Evolutionary conservation across 352 stramenopile genomes (phyloP).

Genomic region (Phytopythium helicoides): DNA sequence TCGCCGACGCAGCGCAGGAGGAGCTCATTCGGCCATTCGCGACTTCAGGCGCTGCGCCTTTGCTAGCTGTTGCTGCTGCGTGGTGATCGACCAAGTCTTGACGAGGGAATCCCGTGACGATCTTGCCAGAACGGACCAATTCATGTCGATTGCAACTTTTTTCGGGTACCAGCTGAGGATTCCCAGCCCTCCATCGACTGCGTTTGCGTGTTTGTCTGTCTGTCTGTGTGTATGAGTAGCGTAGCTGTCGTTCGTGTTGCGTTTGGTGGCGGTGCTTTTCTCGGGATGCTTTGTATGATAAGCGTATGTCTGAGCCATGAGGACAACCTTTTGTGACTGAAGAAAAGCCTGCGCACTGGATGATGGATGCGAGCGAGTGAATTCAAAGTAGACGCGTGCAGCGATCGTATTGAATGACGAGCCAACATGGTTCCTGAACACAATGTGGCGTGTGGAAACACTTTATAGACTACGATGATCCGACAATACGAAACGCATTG

Average conservation of each 20-base stretch:
- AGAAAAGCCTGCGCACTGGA: constrained; percentile 21
- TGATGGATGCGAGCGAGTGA: neutral
- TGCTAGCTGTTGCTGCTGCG: too few relatives aligned
- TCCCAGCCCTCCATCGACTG: constrained; percentile 13
- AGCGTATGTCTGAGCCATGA: constrained; percentile 88
- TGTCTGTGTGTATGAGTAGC: constrained; percentile 4
- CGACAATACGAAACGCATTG: constrained; percentile 33
- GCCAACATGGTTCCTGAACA: constrained; percentile 51
- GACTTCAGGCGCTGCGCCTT: too few relatives aligned
- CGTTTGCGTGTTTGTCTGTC: constrained; percentile 12
- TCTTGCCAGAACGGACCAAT: constrained; percentile 83
- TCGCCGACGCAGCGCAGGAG: neutral
- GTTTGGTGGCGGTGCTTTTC: constrained; percentile 14
- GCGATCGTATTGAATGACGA: constrained; percentile 68
- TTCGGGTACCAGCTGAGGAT: constrained; percentile 89
- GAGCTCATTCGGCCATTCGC: neutral
- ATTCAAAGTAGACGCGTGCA: neutral
- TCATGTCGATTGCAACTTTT: constrained; percentile 89
- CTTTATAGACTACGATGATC: constrained; percentile 89
- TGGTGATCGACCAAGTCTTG: neutral
- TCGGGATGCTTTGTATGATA: constrained; percentile 73
- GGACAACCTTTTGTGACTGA: constrained; percentile 50
- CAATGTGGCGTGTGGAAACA: constrained; percentile 66
- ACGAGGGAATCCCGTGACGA: constrained; percentile 63
- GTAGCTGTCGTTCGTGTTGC: constrained; percentile 1